Evolutionary conservation across 228 moss, liverwort and hornwort genomes (phyloP), one percentile per base, ranked within the genome.

Genomic region (Sphagnum fallax): DNA sequence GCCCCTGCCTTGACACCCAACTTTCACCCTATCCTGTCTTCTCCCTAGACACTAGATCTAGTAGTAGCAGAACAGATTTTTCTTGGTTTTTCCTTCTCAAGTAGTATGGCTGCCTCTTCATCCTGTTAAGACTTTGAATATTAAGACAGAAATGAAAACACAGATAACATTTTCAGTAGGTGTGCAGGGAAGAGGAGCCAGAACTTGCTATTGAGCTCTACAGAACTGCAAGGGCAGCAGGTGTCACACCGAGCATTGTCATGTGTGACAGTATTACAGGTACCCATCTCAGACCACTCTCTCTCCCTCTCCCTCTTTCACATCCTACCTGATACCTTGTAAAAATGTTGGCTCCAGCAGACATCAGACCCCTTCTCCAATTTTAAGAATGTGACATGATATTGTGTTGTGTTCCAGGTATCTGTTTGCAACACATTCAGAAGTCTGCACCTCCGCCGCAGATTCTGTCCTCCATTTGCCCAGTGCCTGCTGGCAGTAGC

Each of bases 251-350:
- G 6, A 93, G 89, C 61, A 77, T 91, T 65, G 69, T 83, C 49
- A 98, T 98, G 73, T 92, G 98, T 76, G 91, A 92, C 75, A 89
- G 93, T 74, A 83, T 98, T 53, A 84, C 78, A 64, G 93, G 98
- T 98, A 59, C 18, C 70, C 78, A 50, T 47, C 50, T 47, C 15
- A 32, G 11, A 49, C 10, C 63, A 15, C 47, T 58, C 50, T 10
- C 4, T 15, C 48, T 10, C 4, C 6, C 48, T 48, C 48, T 66
- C 4, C 47, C 48, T 47, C 6, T 60, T 12, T 60, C 13, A 12
- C 15, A 60, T 60, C 15, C 59, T 60, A 60, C 59, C 3, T 12
- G 15, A 60, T 11, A 11, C 15, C 15, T 60, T 15, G 15, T 60
- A 11, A 1, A n/a, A 11, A 11, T 60, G 15, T 60, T 12, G 59